A percentile compares a stretch with the other conserved stretches of the same genome.
Conservation (phyloP, 2,329 filamentous ascomycete genomes). For the Aspergillus texensis region DNA sequence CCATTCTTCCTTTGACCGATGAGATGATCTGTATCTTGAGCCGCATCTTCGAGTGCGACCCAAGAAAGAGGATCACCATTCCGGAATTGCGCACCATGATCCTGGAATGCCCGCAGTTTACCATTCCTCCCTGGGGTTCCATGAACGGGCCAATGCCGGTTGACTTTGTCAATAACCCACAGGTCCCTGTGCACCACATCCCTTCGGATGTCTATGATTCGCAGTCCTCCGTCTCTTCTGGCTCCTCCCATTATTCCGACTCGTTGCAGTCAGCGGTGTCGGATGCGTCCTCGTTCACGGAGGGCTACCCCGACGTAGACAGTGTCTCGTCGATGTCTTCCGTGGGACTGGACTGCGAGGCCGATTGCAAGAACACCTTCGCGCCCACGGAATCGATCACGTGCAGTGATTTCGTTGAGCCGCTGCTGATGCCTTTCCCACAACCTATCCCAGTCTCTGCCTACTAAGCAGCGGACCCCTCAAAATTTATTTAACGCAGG, state of each 20-base stretch:
- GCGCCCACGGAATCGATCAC: conserved; percentile 30
- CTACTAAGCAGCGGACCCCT: conserved; percentile 23
- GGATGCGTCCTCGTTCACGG: conserved; percentile 42
- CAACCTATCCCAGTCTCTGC: conserved; percentile 30
- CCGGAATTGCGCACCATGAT: conserved; percentile 78
- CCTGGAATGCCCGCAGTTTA: conserved; percentile 74
- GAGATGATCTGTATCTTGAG: conserved; percentile 87
- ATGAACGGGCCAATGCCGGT: conserved; percentile 37
- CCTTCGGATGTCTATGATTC: conserved; percentile 38
- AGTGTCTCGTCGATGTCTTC: conserved; percentile 40
- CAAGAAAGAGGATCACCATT: conserved; percentile 78
- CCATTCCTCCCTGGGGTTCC: conserved; percentile 47
- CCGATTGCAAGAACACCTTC: conserved; percentile 34
- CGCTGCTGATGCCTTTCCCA: conserved; percentile 28
- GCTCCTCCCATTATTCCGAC: conserved; percentile 38
- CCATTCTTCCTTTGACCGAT: conserved; percentile 86
- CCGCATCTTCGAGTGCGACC: conserved; percentile 84
- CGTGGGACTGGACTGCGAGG: conserved; percentile 34
- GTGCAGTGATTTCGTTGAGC: conserved; percentile 33
- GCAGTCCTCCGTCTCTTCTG: conserved; percentile 41
- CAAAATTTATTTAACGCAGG: conserved; percentile 18
- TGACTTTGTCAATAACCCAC: conserved; percentile 38
- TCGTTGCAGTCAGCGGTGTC: conserved; percentile 45
- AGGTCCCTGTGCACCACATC: conserved; percentile 38
- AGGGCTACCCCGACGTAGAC: conserved; percentile 40